Base-by-base conservation (phyloP, 2,329 filamentous ascomycete genomes). In the Fonsecaea nubica region DNA sequence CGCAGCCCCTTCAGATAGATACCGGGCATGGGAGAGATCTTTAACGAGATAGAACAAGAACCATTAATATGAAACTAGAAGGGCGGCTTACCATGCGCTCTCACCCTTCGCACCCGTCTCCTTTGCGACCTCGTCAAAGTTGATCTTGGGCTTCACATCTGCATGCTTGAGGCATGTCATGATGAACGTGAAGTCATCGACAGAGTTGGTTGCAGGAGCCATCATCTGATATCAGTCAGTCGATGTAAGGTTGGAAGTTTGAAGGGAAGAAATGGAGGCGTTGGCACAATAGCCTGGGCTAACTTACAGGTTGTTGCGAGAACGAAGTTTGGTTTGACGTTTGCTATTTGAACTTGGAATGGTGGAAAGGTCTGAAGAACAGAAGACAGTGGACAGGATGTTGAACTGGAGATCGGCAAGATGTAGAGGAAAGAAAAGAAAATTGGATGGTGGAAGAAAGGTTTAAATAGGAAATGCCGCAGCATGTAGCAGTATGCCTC, bases 161-260 rank as follows among this genome's bases (percentile, higher is more conserved):
- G 62, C 58, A 36, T 72, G 59, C 40, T 69, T 66, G 45, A 70
- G 54, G 57, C 68, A 70, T 38, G 66, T 69, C 68, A 72, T 70
- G 57, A 72, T 64, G 52, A 72, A 69, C 13, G 58, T 65, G 59
- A 72, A 69, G 53, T 71, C 69, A 4, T 67, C 64, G 32, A 32
- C 42, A 4, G 25, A 42, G 30, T n/a, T 12, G 18, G 55, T 62
- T 0, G 48, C 6, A 18, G 68, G 65, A 6, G 68, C 57, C 65
- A 67, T 67, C n/a, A 15, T 53, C 30, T 40, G 21, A 36, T 8
- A n/a, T 32, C 5, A 10, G 12, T 55, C 25, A 55, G 52, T 55
- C 15, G 21, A 15, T 53, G 10, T n/a, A 15, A 35, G 50, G 4
- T 33, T 8, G 21, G 30, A 53, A 30, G 21, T 4, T 13, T 25